Evolutionary conservation across 768 basidiomycete species (phyloP).

Genomic region (Boletus pseudo-olivaceus): DNA sequence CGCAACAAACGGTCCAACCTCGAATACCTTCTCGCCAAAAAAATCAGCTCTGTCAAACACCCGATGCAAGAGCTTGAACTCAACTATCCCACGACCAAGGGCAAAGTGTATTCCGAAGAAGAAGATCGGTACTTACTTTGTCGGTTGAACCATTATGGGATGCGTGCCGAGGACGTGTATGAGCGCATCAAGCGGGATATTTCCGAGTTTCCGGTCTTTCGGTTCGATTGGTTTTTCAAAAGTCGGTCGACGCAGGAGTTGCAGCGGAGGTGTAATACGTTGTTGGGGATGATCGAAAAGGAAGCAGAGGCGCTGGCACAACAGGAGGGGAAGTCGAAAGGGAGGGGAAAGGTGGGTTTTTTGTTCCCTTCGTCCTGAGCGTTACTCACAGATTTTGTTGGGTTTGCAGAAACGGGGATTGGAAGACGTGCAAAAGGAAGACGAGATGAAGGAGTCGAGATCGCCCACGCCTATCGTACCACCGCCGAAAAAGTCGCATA

Average conservation of each 20-base stretch:
- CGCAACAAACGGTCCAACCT: conserved; percentile 83
- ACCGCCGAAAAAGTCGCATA: conserved; percentile 54
- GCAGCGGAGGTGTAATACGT: conserved; percentile 80
- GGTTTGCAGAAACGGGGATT: conserved; percentile 61
- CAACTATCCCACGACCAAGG: conserved; percentile 93
- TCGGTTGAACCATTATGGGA: conserved; percentile 84
- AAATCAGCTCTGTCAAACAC: conserved; percentile 78
- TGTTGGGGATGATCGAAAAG: conserved; percentile 89
- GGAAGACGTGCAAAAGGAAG: conserved; percentile 57
- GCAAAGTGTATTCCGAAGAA: conserved; percentile 94
- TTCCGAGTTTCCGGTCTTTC: conserved; percentile 92
- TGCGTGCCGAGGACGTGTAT: conserved; percentile 85
- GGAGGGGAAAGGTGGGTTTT: conserved; percentile 60
- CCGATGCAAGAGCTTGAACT: conserved; percentile 98
- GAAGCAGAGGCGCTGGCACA: conserved; percentile 68
- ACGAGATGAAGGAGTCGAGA: conserved; percentile 49
- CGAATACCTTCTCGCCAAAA: conserved; percentile 72
- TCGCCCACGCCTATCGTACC: conserved; percentile 57
- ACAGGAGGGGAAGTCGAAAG: conserved; percentile 64
- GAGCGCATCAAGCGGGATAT: conserved; percentile 96
- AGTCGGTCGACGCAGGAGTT: conserved; percentile 88
- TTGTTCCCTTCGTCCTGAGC: not conserved
- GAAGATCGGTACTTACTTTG: conserved; percentile 95
- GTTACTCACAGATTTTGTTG: not conserved
- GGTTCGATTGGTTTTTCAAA: conserved; percentile 99